Evolutionary conservation across 257 asterid species (phyloP), one percentile per base, ranked within the genome.

Genomic region (Rehmannia glutinosa): DNA sequence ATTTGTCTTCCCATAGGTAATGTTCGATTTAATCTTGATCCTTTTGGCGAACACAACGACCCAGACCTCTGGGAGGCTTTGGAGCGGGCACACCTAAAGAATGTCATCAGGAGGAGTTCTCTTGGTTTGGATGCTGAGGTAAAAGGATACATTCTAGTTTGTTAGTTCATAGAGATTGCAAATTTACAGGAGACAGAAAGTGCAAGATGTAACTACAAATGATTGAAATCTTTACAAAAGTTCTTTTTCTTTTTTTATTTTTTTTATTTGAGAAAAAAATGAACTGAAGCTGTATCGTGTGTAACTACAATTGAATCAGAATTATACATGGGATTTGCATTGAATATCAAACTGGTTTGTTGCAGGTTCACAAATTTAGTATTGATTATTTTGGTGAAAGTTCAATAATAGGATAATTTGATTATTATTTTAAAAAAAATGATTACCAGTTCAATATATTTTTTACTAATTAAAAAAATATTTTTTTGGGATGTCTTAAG

Each of bases 101-200:
- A 85, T 71, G 89, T 82, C 65, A 82, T 92, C 80, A 77, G 87
- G 67, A 86, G 84, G 73, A 83, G 72, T 81, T 63, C 86, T 41
- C 64, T 78, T 35, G 96, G 98, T 53, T 80, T 92, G 59, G 96
- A 92, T 78, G 84, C 98, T 35, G 96, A 89, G 98, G 97, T 92
- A 78, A 46, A 58, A 69, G 21, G 25, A 75, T 36, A 45, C 21
- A 43, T 12, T 23, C 23, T 49, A 42, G 15, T 54, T 20, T 20
- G 25, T 58, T 20, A 30, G 16, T 27, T 55, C 39, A 32, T 36
- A 19, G 54, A 35, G 32, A 56, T 46, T 41, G 42, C 30, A n/a
- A n/a, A n/a, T n/a, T 69, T 27, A 49, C 30, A 39, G 21, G 43
- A 39, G 16, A 16, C 5, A 52, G 28, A 66, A 5, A 6, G 10